Base-by-base conservation (phyloP, 1,284 basidiomycete genomes). In the Lignosus rhinocerotis region DNA sequence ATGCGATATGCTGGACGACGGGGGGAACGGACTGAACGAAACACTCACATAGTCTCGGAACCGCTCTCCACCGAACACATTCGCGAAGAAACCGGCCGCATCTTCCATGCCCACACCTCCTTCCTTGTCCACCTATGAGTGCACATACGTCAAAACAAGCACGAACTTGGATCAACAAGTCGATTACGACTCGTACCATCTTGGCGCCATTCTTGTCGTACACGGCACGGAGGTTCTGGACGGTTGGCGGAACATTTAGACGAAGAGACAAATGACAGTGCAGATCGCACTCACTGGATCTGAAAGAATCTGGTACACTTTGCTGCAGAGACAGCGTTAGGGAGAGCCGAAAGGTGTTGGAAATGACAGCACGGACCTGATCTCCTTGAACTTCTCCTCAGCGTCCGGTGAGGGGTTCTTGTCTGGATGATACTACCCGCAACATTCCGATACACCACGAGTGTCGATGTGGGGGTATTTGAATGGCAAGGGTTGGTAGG, bases 121-220 rank as follows among this genome's bases (percentile, higher is more conserved):
- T 73, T 91, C 87, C 66, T 86, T 88, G 72, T 92, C 90, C 54
- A 81, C 79, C 87, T 89, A 34, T 33, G 39, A 6, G 30, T n/a
- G 7, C 30, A 34, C n/a, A 38, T 17, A 5, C 4, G 31, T 49
- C 32, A 55, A 14, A 14, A 21, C 34, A 43, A 31, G 12, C 1
- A 2, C 33, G 21, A 1, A 39, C 14, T 12, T 10, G 19, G 32
- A 31, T 16, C 31, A 12, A 5, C 2, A 5, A 21, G 5, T 31
- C 17, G 10, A 41, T 19, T 5, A 12, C n/a, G 11, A 16, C 14
- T 69, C 80, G 56, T 64, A 88, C 90, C 88, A 89, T 92, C 61
- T 86, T 84, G 74, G 93, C 93, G 47, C 95, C 95, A 78, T 98
- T 90, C 79, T 94, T 96, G 76, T 99, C 95, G 70, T 99, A 99